Percentiles rank a stretch among this genome's conserved stretches.
These are phyloP conservation scores for Aspergillus eucalypticola DNA, from an alignment of 2,329 filamentous ascomycete species.

Conservation along the genomic window DNA sequence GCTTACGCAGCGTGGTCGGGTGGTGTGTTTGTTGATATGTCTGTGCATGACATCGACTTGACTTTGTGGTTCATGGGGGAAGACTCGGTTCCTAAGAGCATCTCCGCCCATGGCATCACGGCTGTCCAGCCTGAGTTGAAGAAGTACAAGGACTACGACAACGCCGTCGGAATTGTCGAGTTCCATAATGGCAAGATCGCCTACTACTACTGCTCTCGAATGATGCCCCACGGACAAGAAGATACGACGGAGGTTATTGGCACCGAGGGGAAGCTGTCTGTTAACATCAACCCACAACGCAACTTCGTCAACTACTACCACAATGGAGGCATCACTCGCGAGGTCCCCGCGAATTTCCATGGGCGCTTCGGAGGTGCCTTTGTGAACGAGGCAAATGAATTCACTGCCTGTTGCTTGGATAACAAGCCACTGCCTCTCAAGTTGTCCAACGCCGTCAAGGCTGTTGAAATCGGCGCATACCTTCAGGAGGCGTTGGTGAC, in stretches of 20 bases:
- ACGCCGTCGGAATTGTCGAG: constrained; percentile 64
- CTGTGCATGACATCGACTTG: constrained; percentile 68
- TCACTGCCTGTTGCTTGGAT: constrained; percentile 61
- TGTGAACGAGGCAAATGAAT: constrained; percentile 64
- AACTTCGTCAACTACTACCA: constrained; percentile 60
- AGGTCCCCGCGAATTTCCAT: constrained; percentile 64
- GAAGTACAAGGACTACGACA: constrained; percentile 61
- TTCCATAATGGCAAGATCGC: constrained; percentile 65
- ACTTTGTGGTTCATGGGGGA: constrained; percentile 64
- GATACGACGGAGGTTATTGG: constrained; percentile 68
- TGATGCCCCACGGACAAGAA: constrained; percentile 68
- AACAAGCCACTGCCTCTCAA: constrained; percentile 57
- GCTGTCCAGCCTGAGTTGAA: constrained; percentile 59
- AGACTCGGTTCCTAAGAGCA: constrained; percentile 55
- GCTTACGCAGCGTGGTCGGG: constrained; percentile 64
- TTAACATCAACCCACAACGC: constrained; percentile 60
- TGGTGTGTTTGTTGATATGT: constrained; percentile 69
- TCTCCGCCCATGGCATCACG: constrained; percentile 57
- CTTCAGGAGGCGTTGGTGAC: constrained; percentile 58
- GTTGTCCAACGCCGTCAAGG: constrained; percentile 58
- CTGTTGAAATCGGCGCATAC: constrained; percentile 58
- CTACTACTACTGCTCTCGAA: constrained; percentile 63
- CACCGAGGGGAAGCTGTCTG: constrained; percentile 62
- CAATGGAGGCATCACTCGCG: constrained; percentile 55
- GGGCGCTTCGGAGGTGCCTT: constrained; percentile 65